Evolutionary conservation across 768 basidiomycete genomes (phyloP), one percentile per base, ranked within the genome.

Genomic region (Strobilomyces echinocephalus): DNA sequence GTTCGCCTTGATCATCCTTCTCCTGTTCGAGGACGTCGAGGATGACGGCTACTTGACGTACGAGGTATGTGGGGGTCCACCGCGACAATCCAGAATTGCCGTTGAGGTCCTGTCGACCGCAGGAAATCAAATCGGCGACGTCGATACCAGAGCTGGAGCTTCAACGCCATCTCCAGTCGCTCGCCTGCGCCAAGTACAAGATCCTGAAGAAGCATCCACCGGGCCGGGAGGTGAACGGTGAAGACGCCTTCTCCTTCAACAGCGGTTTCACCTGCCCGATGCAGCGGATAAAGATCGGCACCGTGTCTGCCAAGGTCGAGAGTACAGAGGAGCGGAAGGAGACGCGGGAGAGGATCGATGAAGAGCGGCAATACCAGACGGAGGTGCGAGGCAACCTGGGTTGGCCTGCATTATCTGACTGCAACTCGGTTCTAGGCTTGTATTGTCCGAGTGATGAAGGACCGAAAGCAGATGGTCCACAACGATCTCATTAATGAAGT

Each of bases 401-500:
- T 16, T 12, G 34, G 26, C 51, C 35, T 40, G 44, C 1, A 16
- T 20, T 8, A 9, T 54, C 35, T 61, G 52, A 59, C n/a, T 40
- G 38, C 4, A 8, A 30, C 33, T 20, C n/a, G 45, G 3, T 45
- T 12, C n/a, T 57, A 99, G 95, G 97, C 97, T 1, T 97, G 92
- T 64, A 88, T 98, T 57, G 97, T 99, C 24, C 85, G 97, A 31
- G 85, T 97, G 28, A 98, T 99, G 95, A 98, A 98, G 73, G 87
- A 92, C 66, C 76, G 94, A 51, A 97, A 97, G 67, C 80, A 81
- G 50, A 85, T 98, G 84, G 73, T 77, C 7, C 92, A 97, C 63
- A 91, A 84, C 54, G 91, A 94, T 52, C 79, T 99, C 14, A 77
- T 97, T 55, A 88, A 86, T 60, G 95, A 98, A 70, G 92, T 93